Percentiles rank a stretch among this genome's conserved stretches.
Evolutionary conservation across 1,284 basidiomycete species (phyloP).

Genomic region (Anthracocystis setariae): DNA sequence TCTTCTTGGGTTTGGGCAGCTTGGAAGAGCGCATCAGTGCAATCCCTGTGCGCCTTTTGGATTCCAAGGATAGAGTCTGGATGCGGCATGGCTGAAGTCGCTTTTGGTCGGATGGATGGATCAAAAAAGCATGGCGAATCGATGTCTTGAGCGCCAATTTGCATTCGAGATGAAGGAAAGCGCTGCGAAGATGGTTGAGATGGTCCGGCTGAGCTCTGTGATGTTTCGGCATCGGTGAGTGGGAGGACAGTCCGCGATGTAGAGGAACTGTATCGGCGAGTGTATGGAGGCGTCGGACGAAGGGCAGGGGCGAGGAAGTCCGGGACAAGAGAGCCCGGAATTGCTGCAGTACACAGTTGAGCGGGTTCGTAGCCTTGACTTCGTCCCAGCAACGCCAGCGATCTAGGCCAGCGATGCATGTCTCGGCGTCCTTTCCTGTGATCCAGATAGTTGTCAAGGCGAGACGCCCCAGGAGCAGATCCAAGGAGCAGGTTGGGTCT

Average conservation of each 20-base stretch:
- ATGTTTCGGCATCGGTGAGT: not conserved
- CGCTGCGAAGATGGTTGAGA: not conserved
- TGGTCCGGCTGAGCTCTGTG: constrained; percentile 1
- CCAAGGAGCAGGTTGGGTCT: too few species aligned
- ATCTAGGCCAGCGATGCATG: constrained; percentile 18
- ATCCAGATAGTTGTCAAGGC: constrained; percentile 2
- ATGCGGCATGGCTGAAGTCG: too few species aligned
- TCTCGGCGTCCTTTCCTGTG: not conserved
- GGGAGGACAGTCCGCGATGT: not conserved
- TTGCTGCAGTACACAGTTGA: too few species aligned
- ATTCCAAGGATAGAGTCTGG: too few species aligned
- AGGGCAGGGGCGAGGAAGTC: constrained; percentile 32
- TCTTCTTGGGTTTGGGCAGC: not conserved
- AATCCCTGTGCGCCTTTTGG: not conserved
- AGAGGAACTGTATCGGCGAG: constrained; percentile 13
- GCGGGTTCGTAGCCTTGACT: not conserved
- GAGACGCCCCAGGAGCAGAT: constrained; percentile 1
- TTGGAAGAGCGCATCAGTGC: constrained; percentile 1
- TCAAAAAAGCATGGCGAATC: constrained; percentile 17
- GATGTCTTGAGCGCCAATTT: not conserved
- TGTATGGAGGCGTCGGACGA: not conserved
- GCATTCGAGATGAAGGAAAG: not conserved
- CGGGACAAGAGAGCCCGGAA: not conserved
- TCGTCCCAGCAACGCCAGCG: constrained; percentile 10
- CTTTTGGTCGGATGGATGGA: not conserved